Evolutionary conservation across 768 basidiomycete species (phyloP).

Genomic region (Mycena metata): DNA sequence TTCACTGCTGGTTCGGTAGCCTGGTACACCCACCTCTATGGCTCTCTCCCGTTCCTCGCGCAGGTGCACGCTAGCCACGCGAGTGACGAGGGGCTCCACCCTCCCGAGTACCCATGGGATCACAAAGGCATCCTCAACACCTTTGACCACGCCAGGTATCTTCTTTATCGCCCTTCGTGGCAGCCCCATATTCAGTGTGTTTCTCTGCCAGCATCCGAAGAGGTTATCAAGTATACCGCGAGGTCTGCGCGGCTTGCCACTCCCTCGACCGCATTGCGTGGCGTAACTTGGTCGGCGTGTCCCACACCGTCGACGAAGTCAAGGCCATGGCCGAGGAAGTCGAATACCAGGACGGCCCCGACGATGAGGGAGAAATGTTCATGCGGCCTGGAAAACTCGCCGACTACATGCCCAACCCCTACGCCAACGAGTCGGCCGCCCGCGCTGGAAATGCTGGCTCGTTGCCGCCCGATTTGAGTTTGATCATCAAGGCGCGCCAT

Average conservation of each 20-base stretch:
- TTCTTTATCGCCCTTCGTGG: slow-evolving; percentile 33
- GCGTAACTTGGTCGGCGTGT: slow-evolving; percentile 99
- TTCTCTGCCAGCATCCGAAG: slow-evolving; percentile 82
- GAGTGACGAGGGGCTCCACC: slow-evolving; percentile 95
- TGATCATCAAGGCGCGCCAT: slow-evolving; percentile 98
- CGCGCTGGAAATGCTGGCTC: slow-evolving; percentile 95
- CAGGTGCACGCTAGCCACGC: slow-evolving; percentile 94
- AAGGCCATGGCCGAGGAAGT: slow-evolving; percentile 95
- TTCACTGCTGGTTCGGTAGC: slow-evolving; percentile 91
- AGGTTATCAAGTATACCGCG: slow-evolving; percentile 97
- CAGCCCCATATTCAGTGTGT: slow-evolving; percentile 15
- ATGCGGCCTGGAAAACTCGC: slow-evolving; percentile 97
- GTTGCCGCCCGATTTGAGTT: slow-evolving; percentile 94
- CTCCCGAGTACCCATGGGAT: slow-evolving; percentile 89
- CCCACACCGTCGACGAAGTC: slow-evolving; percentile 92
- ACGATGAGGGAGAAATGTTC: slow-evolving; percentile 98
- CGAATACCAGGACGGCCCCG: slow-evolving; percentile 96
- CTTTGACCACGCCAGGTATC: slow-evolving; percentile 95
- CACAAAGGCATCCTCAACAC: slow-evolving; percentile 91
- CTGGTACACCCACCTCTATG: slow-evolving; percentile 97
- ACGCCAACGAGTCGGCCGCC: slow-evolving; percentile 98
- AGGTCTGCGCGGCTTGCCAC: slow-evolving; percentile 99
- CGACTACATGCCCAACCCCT: slow-evolving; percentile 95
- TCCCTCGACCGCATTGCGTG: slow-evolving; percentile 99
- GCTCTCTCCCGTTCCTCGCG: slow-evolving; percentile 88